Base-by-base conservation (phyloP, 306 rosid genomes). In the Quercus glauca region DNA sequence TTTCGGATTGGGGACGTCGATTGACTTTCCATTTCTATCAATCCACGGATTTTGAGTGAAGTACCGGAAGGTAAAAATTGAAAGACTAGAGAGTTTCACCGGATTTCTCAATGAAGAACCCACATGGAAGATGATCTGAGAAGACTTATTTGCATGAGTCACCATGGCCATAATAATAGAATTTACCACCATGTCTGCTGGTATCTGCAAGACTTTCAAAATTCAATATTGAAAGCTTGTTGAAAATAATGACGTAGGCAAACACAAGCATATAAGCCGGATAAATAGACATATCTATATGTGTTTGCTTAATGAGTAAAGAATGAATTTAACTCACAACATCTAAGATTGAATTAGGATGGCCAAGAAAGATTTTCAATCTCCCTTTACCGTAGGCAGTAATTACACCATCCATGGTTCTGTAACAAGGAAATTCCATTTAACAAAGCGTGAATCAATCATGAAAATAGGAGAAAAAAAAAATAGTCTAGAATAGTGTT, bases 111-210 rank as follows among this genome's bases (percentile, higher is more conserved):
- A 37, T 1, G 91, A 87, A 2, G 87, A 83, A 26, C 88, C 76
- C 52, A 89, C 55, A 49, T 89, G 91, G 59, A 82, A 89, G 76
- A 87, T 82, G 31, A 65, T 76, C 7, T 67, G 14, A 0, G 41
- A 19, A 52, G 56, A 12, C 41, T 87, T 49, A 37, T 80, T 63
- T 28, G 83, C 83, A 71, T 71, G 79, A 26, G 58, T 55, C 5
- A 51, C 81, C 51, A 82, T 87, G 8, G 91, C 77, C 23, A 81
- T 21, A 17, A 86, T 70, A 35, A 87, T 79, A 73, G 87, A 78
- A 61, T 86, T 87, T 51, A 78, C 74, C 53, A 86, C 85, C 86
- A 87, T 51, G 52, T 90, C 93, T 33, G 77, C 93, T 2, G 91
- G 93, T 49, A 86, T 80, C 90, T 87, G 69, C 76, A 37, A 37